A percentile compares a stretch with the other conserved stretches of the same genome.
These are phyloP conservation scores for Pichia sp. DNA, from an alignment of 1,139 yeast species.

Conservation along the genomic window DNA sequence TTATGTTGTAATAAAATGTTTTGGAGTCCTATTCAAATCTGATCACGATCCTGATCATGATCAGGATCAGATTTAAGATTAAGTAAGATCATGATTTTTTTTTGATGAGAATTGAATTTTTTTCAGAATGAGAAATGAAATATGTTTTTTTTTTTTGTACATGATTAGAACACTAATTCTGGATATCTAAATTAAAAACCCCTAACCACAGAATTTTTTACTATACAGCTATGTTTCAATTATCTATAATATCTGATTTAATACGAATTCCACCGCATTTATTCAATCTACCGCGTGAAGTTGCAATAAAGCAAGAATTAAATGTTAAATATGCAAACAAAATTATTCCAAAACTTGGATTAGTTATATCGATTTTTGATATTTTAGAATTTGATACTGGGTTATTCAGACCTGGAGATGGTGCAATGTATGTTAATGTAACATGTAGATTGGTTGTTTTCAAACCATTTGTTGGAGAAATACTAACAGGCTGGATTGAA, in stretches of 20 bases:
- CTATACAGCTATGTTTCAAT: constrained; percentile 58
- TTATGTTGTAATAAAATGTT: neutral
- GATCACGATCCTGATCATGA: too few relatives aligned
- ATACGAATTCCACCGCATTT: constrained; percentile 84
- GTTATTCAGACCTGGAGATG: constrained; percentile 90
- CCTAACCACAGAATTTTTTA: too few relatives aligned
- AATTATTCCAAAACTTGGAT: constrained; percentile 74
- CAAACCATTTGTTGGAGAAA: constrained; percentile 91
- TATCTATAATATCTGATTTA: constrained; percentile 73
- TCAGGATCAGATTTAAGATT: too few relatives aligned
- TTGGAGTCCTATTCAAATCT: neutral
- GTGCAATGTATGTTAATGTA: constrained; percentile 75
- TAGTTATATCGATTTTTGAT: constrained; percentile 82
- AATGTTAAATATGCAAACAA: constrained; percentile 81
- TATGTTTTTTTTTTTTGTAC: neutral
- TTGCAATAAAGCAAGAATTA: constrained; percentile 72
- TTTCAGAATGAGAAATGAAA: neutral
- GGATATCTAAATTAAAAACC: neutral
- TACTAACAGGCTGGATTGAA: constrained; percentile 89
- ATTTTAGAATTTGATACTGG: constrained; percentile 78
- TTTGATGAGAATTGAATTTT: neutral
- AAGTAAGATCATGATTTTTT: neutral
- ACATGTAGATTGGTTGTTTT: constrained; percentile 73
- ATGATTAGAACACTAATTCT: neutral
- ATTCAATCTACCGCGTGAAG: constrained; percentile 63